Evolutionary conservation across 2,329 filamentous ascomycete species (phyloP).

Genomic region (Pseudopyricularia javanii): DNA sequence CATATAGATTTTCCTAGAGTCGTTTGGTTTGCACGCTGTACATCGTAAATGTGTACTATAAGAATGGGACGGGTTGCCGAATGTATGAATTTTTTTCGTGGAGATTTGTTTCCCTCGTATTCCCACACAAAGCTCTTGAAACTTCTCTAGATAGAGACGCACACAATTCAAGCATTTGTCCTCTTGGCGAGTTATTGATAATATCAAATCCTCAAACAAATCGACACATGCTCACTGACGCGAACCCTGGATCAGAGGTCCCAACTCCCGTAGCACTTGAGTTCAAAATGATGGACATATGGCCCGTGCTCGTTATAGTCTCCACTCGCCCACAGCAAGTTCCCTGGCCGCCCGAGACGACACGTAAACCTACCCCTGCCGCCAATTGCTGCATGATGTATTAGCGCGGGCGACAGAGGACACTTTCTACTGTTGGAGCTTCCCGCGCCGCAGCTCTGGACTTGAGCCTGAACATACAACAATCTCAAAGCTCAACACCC

Average conservation of each 20-base stretch:
- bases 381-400: conserved; percentile 2
- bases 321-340: conserved; percentile 39
- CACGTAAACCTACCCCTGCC: background rate
- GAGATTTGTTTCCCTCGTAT: no score
- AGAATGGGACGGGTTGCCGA: conserved; percentile 28
- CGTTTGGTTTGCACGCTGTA: conserved; percentile 30
- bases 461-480: background rate
- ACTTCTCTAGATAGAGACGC: no score
- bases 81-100: background rate
- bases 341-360: background rate
- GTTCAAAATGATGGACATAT: background rate
- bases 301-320: conserved; percentile 48
- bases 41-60: conserved; percentile 44
- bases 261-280: background rate
- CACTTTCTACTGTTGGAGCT: conserved; percentile 1
- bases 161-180: no score
- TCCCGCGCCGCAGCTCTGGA: background rate
- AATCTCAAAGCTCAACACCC: background rate
- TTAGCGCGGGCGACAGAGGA: background rate
- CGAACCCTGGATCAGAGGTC: background rate
- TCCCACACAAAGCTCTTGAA: no score
- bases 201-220: background rate
- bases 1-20: conserved; percentile 35
- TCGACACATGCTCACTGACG: background rate
- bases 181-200: background rate